Base-by-base conservation (phyloP, 768 basidiomycete genomes). In the Tricholoma sp. region DNA sequence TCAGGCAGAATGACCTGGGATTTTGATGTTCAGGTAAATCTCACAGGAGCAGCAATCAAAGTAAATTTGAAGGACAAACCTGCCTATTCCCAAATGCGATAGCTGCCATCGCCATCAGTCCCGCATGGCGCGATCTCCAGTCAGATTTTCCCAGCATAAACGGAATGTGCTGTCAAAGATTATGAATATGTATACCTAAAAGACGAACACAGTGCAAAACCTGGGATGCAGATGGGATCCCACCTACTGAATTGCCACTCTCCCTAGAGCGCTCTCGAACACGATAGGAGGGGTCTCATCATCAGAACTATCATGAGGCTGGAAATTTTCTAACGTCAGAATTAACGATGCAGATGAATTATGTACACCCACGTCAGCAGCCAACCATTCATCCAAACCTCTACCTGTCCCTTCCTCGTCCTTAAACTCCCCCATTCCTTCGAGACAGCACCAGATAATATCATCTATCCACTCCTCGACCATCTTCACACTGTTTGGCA, bases 111-210 rank as follows among this genome's bases (percentile, higher is more conserved):
- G 91, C 90, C 82, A 93, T 89, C 18, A 95, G 72, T 9, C 89
- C 93, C 0, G 91, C 91, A 63, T 95, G 91, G 24, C 92, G 76
- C 24, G 84, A 79, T 53, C 89, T 78, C 94, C 94, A 96, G 69
- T 94, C 89, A 57, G 85, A 86, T 54, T 81, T 85, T 0, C 79
- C 81, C 56, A 94, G 75, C 86, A 95, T 91, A 0, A 84, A 85
- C 0, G 90, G 90, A 12, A 92, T 91, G 56, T 85, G 83, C 68
- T 85, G 42, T 5, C 12, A n/a, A 3, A 53, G 12, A 52, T 42
- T 8, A 20, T 39, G 15, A 39, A 13, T 10, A 39, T 3, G 3
- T 8, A 9, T 42, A n/a, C 2, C 17, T 17, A 7, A 3, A 20
- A 3, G 44, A 54, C 2, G 15, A 18, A 54, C 12, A 9, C 6